Conservation (phyloP, 1,284 basidiomycete genomes). For the Boletus nobilissimus region DNA sequence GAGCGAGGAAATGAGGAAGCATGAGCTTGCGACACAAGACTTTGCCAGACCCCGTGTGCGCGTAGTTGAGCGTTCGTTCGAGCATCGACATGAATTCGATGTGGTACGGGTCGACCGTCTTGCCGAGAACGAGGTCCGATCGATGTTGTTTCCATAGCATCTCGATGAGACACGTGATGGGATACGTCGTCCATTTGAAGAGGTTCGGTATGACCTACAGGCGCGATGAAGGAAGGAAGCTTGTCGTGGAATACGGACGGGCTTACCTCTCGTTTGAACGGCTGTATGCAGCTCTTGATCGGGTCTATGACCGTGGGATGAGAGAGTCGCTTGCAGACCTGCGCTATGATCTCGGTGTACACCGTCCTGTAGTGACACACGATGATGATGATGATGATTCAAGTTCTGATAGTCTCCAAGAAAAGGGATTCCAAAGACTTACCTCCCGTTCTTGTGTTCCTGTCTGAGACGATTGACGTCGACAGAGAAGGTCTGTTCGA, state of each 20-base stretch:
- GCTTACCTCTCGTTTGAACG: background rate
- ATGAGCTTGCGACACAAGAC: background rate
- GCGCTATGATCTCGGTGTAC: no score
- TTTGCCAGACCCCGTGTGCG: background rate
- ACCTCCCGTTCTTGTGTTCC: background rate
- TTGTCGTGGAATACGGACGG: no score
- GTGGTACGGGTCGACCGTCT: background rate
- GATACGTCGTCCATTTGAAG: background rate
- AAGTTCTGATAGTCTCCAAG: background rate
- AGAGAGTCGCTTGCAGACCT: background rate
- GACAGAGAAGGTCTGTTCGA: conserved; percentile 13
- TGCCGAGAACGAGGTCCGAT: background rate
- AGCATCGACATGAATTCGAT: background rate
- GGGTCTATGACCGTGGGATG: background rate
- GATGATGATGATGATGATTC: no score
- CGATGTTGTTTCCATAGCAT: background rate
- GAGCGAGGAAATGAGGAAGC: background rate
- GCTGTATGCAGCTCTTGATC: background rate
- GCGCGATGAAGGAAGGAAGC: background rate
- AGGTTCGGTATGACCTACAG: background rate
- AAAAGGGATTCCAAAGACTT: background rate
- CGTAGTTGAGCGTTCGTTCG: background rate
- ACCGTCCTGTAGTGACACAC: no score
- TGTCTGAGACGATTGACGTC: background rate
- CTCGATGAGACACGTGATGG: background rate